Conservation (phyloP, 1,139 yeast species). For the Suhomyces chickasaworum region DNA sequence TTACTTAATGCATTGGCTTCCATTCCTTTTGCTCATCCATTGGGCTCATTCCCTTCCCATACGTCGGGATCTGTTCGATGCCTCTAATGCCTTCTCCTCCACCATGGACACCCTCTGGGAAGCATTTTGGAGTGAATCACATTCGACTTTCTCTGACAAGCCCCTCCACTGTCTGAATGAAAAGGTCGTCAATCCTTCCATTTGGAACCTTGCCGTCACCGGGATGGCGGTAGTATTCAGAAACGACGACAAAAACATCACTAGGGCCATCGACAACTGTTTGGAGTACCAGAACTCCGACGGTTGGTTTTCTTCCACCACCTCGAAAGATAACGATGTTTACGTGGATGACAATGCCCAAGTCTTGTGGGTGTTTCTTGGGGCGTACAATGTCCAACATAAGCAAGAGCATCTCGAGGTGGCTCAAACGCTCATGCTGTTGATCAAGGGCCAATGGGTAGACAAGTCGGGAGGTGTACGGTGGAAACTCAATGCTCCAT, state of each 20-base stretch:
- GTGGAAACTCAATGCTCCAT: slow-evolving; percentile 17
- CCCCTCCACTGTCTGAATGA: slow-evolving; percentile 11
- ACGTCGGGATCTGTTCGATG: not conserved
- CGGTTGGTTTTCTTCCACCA: slow-evolving; percentile 19
- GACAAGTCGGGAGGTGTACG: slow-evolving; percentile 16
- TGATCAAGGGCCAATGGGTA: slow-evolving; percentile 16
- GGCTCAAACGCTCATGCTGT: slow-evolving; percentile 14
- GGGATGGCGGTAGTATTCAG: slow-evolving; percentile 16
- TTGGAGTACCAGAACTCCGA: slow-evolving; percentile 12
- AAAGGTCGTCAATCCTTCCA: slow-evolving; percentile 11
- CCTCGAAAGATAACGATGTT: slow-evolving; percentile 18
- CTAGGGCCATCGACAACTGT: slow-evolving; percentile 12
- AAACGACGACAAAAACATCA: slow-evolving; percentile 6
- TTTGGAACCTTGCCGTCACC: slow-evolving; percentile 19
- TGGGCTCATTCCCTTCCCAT: not conserved
- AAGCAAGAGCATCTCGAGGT: slow-evolving; percentile 11
- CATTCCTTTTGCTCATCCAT: slow-evolving; percentile 1
- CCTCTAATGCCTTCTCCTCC: slow-evolving; percentile 3
- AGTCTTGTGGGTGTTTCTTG: slow-evolving; percentile 18
- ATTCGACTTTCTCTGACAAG: slow-evolving; percentile 11
- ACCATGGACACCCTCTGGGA: slow-evolving; percentile 8
- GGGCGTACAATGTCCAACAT: slow-evolving; percentile 12
- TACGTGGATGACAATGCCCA: slow-evolving; percentile 21
- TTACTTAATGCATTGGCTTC: slow-evolving; percentile 3
- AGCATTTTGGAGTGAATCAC: slow-evolving; percentile 16